Percentiles rank a stretch among this genome's conserved stretches.
Conservation (phyloP, 305 asterid genomes). For the Fraxinus xanthoxyloides region DNA sequence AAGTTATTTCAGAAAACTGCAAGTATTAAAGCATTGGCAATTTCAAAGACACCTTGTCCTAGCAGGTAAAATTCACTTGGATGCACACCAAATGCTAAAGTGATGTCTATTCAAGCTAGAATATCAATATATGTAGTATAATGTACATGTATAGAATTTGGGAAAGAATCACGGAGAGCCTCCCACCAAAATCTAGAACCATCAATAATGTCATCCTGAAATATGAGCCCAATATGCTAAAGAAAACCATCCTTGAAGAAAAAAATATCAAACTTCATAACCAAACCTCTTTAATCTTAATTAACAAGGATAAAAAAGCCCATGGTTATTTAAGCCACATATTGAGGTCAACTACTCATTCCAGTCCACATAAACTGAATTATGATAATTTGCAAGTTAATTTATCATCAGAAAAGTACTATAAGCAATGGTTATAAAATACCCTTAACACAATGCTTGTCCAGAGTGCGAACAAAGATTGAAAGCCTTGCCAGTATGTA, state of each 20-base stretch:
- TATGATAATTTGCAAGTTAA: not conserved
- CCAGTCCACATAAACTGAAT: not conserved
- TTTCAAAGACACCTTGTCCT: not conserved
- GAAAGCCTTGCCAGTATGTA: not conserved
- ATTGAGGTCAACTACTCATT: not conserved
- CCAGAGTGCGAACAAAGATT: not conserved
- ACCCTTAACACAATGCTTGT: not conserved
- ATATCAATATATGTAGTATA: not conserved
- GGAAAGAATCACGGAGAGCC: not conserved
- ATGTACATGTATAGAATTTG: not conserved
- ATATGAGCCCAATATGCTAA: not conserved
- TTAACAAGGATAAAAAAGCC: not conserved
- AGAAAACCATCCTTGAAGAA: not conserved
- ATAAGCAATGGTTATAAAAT: not conserved
- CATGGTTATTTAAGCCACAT: not conserved
- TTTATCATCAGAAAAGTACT: not conserved
- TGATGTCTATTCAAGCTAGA: not conserved
- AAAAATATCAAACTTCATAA: not conserved
- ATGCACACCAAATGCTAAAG: not conserved
- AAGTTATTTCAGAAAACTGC: not conserved
- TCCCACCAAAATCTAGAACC: not conserved
- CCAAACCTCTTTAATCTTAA: not conserved
- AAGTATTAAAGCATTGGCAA: not conserved
- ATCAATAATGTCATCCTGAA: not conserved
- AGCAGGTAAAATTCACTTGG: not conserved